phyloP scores from a whole-genome alignment of 2,329 filamentous ascomycete genomes.

The Microsporum ferrugineum region DNA sequence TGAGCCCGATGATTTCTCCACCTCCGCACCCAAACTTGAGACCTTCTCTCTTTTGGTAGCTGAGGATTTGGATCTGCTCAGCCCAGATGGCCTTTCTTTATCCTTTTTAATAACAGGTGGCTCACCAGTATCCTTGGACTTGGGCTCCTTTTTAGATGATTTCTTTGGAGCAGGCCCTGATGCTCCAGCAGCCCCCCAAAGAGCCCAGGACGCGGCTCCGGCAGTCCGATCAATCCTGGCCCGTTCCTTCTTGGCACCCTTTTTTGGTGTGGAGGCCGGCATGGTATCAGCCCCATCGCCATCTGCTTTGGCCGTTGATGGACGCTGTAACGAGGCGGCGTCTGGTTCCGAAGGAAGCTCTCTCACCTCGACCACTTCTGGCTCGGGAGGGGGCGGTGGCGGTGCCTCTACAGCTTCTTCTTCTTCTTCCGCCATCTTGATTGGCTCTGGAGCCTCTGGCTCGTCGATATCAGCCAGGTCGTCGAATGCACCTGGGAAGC shows the following conservation, averaged over 20 bases:
- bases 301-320: conserved; percentile 18
- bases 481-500: conserved; percentile 41
- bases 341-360: conserved; percentile 31
- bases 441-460: conserved; percentile 20
- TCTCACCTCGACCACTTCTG: not conserved
- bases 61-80: conserved; percentile 47
- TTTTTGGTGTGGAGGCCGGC: conserved; percentile 40
- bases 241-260: conserved; percentile 59
- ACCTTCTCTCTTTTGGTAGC: conserved; percentile 44
- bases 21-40: conserved; percentile 43
- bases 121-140: conserved; percentile 26
- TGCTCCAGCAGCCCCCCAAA: conserved; percentile 49
- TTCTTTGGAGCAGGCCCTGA: conserved; percentile 29
- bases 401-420: too few species aligned
- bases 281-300: conserved; percentile 37
- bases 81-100: conserved; percentile 23
- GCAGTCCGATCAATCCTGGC: conserved; percentile 62
- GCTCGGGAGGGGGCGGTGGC: conserved; percentile 17
- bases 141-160: conserved; percentile 40
- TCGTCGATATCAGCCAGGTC: conserved; percentile 34
- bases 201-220: conserved; percentile 58
- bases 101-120: conserved; percentile 23
- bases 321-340: not conserved
- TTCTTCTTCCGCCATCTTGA: conserved; percentile 20
- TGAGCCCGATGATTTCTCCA: conserved; percentile 58